A percentile compares a stretch with the other conserved stretches of the same genome.
Conservation (phyloP, 1,139 yeast genomes). For the Kodamaea fungicola region DNA sequence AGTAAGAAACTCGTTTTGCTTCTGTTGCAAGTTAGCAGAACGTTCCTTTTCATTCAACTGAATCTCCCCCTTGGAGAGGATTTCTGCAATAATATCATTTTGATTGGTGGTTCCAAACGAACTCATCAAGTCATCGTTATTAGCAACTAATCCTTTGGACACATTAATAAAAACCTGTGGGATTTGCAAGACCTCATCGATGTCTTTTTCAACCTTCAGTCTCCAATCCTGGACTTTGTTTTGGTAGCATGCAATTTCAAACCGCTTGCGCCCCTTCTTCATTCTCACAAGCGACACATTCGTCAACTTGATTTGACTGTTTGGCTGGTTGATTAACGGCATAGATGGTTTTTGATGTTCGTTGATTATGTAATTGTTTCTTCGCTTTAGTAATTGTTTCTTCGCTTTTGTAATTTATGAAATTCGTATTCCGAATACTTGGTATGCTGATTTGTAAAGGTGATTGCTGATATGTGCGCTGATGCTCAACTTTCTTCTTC, state of each 20-base stretch:
- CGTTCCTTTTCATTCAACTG: constrained; percentile 94
- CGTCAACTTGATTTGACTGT: constrained; percentile 82
- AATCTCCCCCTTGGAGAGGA: constrained; percentile 85
- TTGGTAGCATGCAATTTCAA: constrained; percentile 94
- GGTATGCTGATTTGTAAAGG: too few relatives aligned
- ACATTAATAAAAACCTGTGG: constrained; percentile 94
- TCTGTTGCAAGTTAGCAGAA: constrained; percentile 67
- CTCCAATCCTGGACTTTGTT: constrained; percentile 97
- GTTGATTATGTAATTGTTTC: too few relatives aligned
- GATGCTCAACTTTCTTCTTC: too few relatives aligned
- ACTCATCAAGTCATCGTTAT: constrained; percentile 73
- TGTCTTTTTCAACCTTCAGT: constrained; percentile 80
- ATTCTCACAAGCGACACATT: constrained; percentile 90
- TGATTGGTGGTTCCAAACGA: constrained; percentile 75
- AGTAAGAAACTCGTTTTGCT: constrained; percentile 78
- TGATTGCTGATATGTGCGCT: too few relatives aligned
- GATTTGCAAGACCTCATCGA: constrained; percentile 93
- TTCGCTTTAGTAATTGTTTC: too few relatives aligned
- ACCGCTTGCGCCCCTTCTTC: constrained; percentile 86
- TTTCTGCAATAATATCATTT: constrained; percentile 73
- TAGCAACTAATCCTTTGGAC: constrained; percentile 92
- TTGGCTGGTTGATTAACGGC: constrained; percentile 80
- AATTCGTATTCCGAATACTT: too few relatives aligned
- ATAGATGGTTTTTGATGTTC: constrained; percentile 17
- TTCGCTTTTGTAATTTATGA: too few relatives aligned